Evolutionary conservation across 116 monocot genomes (phyloP).

Genomic region (Cymodocea nodosa): DNA sequence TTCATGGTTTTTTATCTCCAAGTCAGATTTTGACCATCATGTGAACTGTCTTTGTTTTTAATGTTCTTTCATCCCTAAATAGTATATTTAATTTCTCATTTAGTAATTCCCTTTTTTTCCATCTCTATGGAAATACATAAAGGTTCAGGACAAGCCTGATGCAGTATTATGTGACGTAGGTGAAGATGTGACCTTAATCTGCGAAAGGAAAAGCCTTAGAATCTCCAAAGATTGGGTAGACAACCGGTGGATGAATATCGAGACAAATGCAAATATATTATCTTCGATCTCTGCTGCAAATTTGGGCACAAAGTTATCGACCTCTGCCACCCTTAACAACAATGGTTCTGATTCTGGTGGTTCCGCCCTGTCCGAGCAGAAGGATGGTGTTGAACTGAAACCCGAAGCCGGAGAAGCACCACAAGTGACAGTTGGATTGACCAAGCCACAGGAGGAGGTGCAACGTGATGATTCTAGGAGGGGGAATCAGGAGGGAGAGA

Average conservation of each 20-base stretch:
- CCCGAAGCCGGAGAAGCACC: slow-evolving; percentile 2
- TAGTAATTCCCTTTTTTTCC: too few species aligned
- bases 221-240: slow-evolving; percentile 74
- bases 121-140: background rate
- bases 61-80: too few species aligned
- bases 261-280: slow-evolving; percentile 48
- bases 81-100: too few species aligned
- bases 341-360: slow-evolving; percentile 52
- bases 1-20: too few species aligned
- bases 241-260: slow-evolving; percentile 58
- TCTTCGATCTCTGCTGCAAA: slow-evolving; percentile 26
- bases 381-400: slow-evolving; percentile 10
- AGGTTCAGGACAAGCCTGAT: background rate
- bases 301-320: slow-evolving; percentile 23
- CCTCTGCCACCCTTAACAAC: slow-evolving; percentile 16
- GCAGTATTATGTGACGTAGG: slow-evolving; percentile 22
- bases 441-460: background rate
- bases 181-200: slow-evolving; percentile 51
- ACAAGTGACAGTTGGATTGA: background rate
- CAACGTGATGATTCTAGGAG: background rate
- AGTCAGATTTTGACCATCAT: too few species aligned
- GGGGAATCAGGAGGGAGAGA: background rate
- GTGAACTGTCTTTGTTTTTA: too few species aligned
- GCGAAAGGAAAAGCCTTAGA: slow-evolving; percentile 39
- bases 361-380: slow-evolving; percentile 45